phyloP scores from a whole-genome alignment of 2,329 filamentous ascomycete species.

The Phaeosphaeriaceae sp. region DNA sequence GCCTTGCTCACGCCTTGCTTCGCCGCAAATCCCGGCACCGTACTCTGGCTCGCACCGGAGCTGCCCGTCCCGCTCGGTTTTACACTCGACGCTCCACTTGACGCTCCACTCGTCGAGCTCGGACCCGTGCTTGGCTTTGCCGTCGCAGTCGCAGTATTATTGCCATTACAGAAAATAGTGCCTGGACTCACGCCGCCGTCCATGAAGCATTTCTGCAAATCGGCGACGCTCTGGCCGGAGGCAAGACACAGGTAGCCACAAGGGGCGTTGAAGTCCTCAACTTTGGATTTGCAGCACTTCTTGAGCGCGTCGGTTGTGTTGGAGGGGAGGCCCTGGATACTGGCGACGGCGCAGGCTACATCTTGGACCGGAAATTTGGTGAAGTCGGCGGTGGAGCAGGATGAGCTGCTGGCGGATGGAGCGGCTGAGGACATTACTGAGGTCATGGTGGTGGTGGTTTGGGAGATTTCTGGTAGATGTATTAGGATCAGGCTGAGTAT shows the following conservation, averaged over 20 bases:
- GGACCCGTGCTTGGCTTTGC: conserved; percentile 20
- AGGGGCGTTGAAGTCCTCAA: conserved; percentile 34
- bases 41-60: conserved; percentile 6
- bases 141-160: conserved; percentile 36
- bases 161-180: conserved; percentile 34
- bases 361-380: conserved; percentile 35
- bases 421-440: conserved; percentile 23
- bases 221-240: conserved; percentile 31
- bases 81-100: conserved; percentile 5
- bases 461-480: neutral
- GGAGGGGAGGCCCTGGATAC: conserved; percentile 27
- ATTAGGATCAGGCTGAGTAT: neutral
- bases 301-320: conserved; percentile 33
- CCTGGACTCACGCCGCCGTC: conserved; percentile 27
- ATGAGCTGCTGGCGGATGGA: conserved; percentile 18
- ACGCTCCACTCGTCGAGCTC: conserved; percentile 14
- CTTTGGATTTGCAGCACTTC: conserved; percentile 41
- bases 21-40: conserved; percentile 19
- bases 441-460: conserved; percentile 21
- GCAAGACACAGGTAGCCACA: conserved; percentile 42
- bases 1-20: conserved; percentile 34
- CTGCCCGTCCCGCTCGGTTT: too few species aligned
- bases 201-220: conserved; percentile 38
- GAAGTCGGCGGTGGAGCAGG: conserved; percentile 35
- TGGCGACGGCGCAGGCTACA: conserved; percentile 36